Conservation (phyloP, 495 filamentous ascomycete genomes). For the Haplographium delicatum region DNA sequence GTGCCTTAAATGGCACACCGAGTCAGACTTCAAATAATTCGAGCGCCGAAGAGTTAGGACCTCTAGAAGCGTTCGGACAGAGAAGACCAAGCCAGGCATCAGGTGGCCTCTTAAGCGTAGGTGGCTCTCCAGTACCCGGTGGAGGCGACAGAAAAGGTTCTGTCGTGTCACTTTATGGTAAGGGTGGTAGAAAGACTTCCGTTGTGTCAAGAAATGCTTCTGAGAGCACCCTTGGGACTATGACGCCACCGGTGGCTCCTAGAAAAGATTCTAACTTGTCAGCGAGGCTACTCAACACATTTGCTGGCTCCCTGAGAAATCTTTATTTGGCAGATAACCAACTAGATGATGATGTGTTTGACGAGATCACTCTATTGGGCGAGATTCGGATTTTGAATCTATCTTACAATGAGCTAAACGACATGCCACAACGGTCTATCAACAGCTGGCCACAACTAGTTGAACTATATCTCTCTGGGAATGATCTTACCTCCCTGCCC, state of each 20-base stretch:
- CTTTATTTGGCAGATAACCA: constrained; percentile 91
- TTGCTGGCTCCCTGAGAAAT: constrained; percentile 76
- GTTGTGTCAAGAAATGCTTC: constrained; percentile 59
- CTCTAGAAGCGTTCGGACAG: constrained; percentile 55
- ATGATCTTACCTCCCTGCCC: constrained; percentile 84
- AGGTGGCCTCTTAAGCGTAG: constrained; percentile 65
- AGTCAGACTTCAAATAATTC: constrained; percentile 51
- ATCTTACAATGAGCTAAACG: constrained; percentile 89
- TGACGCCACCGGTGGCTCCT: constrained; percentile 43
- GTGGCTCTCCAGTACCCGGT: constrained; percentile 59
- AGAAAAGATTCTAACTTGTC: constrained; percentile 89
- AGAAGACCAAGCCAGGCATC: constrained; percentile 84
- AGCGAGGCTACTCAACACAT: constrained; percentile 68
- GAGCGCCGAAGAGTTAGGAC: constrained; percentile 71
- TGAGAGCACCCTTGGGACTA: constrained; percentile 37
- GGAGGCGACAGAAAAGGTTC: constrained; percentile 69
- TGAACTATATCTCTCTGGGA: constrained; percentile 93
- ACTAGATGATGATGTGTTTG: constrained; percentile 88
- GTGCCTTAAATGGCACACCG: constrained; percentile 40
- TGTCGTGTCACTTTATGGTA: constrained; percentile 70
- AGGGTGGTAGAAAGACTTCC: constrained; percentile 74
- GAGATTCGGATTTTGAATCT: constrained; percentile 89
- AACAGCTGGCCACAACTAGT: constrained; percentile 81
- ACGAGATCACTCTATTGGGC: constrained; percentile 74
- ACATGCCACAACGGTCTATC: constrained; percentile 83